These are phyloP conservation scores for Wallacemonas collosoma DNA, from an alignment of 208 protist species.

Conservation along the genomic window DNA sequence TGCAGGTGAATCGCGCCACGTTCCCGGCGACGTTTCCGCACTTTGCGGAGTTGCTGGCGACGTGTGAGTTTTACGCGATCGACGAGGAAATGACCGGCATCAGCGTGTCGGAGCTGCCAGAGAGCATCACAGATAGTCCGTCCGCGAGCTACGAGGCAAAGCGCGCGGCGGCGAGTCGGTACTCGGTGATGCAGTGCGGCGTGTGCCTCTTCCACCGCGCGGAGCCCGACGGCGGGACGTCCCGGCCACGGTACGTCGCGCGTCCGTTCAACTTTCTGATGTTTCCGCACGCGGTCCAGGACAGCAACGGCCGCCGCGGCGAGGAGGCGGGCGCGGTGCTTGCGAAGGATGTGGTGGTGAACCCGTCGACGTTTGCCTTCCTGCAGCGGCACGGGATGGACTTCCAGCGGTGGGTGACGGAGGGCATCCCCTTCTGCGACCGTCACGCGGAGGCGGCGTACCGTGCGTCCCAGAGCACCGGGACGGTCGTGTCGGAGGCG, in stretches of 20 bases:
- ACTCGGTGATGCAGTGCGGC: slow-evolving; percentile 83
- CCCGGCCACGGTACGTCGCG: slow-evolving; percentile 36
- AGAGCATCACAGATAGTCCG: slow-evolving; percentile 62
- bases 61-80: slow-evolving; percentile 82
- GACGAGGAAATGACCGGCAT: slow-evolving; percentile 92
- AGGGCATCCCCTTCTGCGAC: slow-evolving; percentile 62
- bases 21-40: slow-evolving; percentile 69
- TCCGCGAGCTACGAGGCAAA: slow-evolving; percentile 68
- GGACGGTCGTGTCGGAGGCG: background rate
- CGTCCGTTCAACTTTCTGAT: slow-evolving; percentile 80
- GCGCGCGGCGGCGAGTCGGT: slow-evolving; percentile 59
- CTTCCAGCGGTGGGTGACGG: slow-evolving; percentile 81
- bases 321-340: slow-evolving; percentile 16
- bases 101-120: slow-evolving; percentile 49
- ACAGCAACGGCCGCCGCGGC: background rate
- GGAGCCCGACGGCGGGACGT: background rate
- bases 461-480: slow-evolving; percentile 13
- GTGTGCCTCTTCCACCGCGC: slow-evolving; percentile 78
- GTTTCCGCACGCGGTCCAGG: slow-evolving; percentile 47
- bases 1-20: slow-evolving; percentile 74
- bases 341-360: slow-evolving; percentile 54
- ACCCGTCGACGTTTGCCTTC: slow-evolving; percentile 64
- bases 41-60: slow-evolving; percentile 65
- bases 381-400: slow-evolving; percentile 76
- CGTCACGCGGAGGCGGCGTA: slow-evolving; percentile 33